phyloP scores from a whole-genome alignment of 345 rosid genomes.

The Arabidopsis thaliana region TAIR10.1 NC_003070.9:5687001-5687500 shows the following conservation, averaged over 20 bases:
- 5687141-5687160: background rate
- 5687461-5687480: constrained; percentile 26
- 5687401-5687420: constrained; percentile 24
- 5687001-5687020: background rate
- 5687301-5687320: constrained; percentile 17
- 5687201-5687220: constrained; percentile 25
- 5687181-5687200: constrained; percentile 2
- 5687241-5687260: constrained; percentile 16
- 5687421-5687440: constrained; percentile 17
- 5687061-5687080: background rate
- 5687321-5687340: constrained; percentile 38
- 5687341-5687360: constrained; percentile 27
- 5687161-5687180: background rate
- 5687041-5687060: background rate
- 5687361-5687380: constrained; percentile 39
- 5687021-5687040: constrained; percentile 12
- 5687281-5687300: constrained; percentile 26
- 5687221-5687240: constrained; percentile 28
- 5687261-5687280: constrained; percentile 34
- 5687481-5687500: constrained; percentile 19
- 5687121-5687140: background rate
- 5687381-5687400: constrained; percentile 19
- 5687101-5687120: background rate
- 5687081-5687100: background rate
- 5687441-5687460: constrained; percentile 22